Base-by-base conservation (phyloP, 2,329 filamentous ascomycete genomes). In the Aspergillus tanneri region DNA sequence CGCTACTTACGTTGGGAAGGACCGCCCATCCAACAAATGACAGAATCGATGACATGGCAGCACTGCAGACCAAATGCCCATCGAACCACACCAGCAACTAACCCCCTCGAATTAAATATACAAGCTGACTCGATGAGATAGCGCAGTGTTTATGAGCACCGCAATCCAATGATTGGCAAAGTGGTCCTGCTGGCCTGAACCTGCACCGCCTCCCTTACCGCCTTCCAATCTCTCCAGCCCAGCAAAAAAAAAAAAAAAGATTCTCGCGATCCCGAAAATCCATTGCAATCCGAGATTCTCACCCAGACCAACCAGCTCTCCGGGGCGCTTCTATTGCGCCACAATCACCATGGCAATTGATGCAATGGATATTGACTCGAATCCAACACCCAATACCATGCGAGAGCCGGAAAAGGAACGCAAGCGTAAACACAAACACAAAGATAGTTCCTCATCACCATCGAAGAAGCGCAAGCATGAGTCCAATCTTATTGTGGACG, bases 1-100 rank as follows among this genome's bases (percentile, higher is more conserved):
- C 35, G 27, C 36, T 32, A 63, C 77, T 63, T 72, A 84, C 81
- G 57, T 77, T 77, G 50, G 83, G 83, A 21, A 86, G 73, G 61
- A 85, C 77, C 36, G 79, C 77, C 83, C 83, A 86, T 43, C 80
- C 82, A 39, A 76, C 71, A 40, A 80, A 73, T 21, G 81, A 82
- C 28, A 84, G 62, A 28, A 83, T 60, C 25, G 72, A 69, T 48
- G 70, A 70, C 61, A 75, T 67, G 54, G 61, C 40, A 52, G 54
- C 21, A 35, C 45, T 11, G 7, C 9, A 16, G 22, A n/a, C 14
- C 16, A 16, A n/a, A 6, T 12, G 8, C 39, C 32, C 37, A 27
- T 12, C 18, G 35, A 32, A 37, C 16, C 28, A 41, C 38, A n/a
- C 37, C 34, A 35, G 34, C 22, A 35, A 38, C 10, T 7, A 4